Evolutionary conservation across 345 rosid species (phyloP).

Genomic region (Draba incana): DNA sequence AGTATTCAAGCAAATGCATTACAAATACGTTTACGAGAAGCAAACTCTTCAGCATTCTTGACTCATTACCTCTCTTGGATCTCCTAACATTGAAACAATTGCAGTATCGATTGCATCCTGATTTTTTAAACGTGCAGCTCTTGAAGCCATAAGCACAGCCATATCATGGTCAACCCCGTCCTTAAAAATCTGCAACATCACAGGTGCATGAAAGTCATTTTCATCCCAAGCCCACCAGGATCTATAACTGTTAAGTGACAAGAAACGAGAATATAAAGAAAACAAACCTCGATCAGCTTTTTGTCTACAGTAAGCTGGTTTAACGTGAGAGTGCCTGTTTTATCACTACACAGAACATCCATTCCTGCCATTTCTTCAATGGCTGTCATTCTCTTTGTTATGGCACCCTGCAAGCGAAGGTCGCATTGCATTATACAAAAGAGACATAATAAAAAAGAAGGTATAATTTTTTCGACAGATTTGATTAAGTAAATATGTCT

Average conservation of each 20-base stretch:
- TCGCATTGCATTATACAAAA: constrained; percentile 6
- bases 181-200: constrained; percentile 57
- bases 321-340: constrained; percentile 88
- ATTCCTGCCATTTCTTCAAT: constrained; percentile 99
- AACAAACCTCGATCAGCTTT: constrained; percentile 66
- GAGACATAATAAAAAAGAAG: too few species aligned
- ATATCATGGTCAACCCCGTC: constrained; percentile 62
- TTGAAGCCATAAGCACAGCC: constrained; percentile 87
- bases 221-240: not conserved
- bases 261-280: not conserved
- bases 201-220: too few species aligned
- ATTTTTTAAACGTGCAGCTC: constrained; percentile 91
- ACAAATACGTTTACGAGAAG: not conserved
- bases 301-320: constrained; percentile 91
- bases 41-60: too few species aligned
- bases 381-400: constrained; percentile 95
- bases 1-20: constrained; percentile 20
- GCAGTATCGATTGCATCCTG: constrained; percentile 94
- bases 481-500: not conserved
- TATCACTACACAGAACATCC: constrained; percentile 92
- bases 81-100: constrained; percentile 81
- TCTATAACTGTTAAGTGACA: not conserved
- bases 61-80: constrained; percentile 76
- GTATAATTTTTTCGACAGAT: too few species aligned
- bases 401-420: constrained; percentile 90